Evolutionary conservation across 345 rosid species (phyloP).

Genomic region (Citrus maxima): DNA sequence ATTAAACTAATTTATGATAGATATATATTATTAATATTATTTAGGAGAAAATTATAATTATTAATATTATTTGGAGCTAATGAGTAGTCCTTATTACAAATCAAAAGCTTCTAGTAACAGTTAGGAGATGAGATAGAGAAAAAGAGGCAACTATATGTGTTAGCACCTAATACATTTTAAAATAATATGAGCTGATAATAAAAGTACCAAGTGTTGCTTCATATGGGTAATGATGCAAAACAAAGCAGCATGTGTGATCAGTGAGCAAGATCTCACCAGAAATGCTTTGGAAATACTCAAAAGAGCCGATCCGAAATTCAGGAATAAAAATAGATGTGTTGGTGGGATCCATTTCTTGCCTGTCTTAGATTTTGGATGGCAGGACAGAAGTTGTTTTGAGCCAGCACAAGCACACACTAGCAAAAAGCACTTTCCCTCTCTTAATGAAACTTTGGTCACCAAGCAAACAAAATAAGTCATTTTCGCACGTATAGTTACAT

Average conservation of each 20-base stretch:
- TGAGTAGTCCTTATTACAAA: no score
- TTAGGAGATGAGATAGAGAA: not conserved
- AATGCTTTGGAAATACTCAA: slow-evolving; percentile 31
- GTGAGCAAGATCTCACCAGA: slow-evolving; percentile 25
- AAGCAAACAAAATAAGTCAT: not conserved
- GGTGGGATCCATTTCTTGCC: slow-evolving; percentile 4
- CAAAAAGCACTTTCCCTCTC: not conserved
- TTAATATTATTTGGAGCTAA: no score
- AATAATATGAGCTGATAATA: slow-evolving; percentile 6
- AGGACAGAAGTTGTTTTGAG: not conserved
- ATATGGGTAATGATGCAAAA: slow-evolving; percentile 15
- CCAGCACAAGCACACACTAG: not conserved
- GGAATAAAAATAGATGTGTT: not conserved
- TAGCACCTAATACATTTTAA: not conserved
- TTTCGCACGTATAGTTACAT: not conserved
- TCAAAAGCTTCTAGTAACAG: not conserved
- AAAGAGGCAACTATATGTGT: not conserved
- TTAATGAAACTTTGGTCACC: not conserved
- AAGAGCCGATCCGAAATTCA: not conserved
- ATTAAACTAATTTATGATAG: no score
- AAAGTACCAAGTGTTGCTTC: slow-evolving; percentile 25
- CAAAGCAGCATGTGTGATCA: slow-evolving; percentile 15
- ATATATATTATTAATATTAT: no score
- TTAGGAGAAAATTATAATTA: no score
- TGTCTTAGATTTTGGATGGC: not conserved